Conservation (phyloP, 2,329 filamentous ascomycete genomes). For the Coniochaeta pulveracea region DNA sequence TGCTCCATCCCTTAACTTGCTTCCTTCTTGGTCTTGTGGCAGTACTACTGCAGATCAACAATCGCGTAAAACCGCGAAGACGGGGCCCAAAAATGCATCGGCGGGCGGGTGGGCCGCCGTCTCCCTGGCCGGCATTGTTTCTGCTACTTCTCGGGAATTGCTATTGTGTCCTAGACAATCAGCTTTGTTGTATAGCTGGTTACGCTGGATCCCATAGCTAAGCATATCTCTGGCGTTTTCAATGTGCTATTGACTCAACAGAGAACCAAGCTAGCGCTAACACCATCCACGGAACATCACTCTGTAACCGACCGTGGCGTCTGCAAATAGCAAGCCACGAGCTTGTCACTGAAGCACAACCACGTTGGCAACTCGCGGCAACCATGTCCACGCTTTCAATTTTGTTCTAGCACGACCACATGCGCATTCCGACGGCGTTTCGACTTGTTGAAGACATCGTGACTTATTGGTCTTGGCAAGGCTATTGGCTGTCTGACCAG, state of each 20-base stretch:
- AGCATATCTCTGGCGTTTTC: neutral
- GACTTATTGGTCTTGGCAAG: too few relatives aligned
- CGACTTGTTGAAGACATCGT: too few relatives aligned
- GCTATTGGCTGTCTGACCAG: conserved; percentile 1
- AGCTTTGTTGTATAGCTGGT: neutral
- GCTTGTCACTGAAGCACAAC: neutral
- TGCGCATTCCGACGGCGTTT: neutral
- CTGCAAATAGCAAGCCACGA: neutral
- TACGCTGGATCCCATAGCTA: neutral
- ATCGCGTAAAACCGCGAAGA: too few relatives aligned
- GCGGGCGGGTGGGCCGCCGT: too few relatives aligned
- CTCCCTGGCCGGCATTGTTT: too few relatives aligned
- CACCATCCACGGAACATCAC: neutral
- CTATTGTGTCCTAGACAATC: neutral
- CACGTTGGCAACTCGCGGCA: neutral
- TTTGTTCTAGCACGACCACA: neutral
- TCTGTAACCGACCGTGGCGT: neutral
- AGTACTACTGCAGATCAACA: too few relatives aligned
- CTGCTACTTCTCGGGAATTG: neutral
- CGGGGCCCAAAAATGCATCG: too few relatives aligned
- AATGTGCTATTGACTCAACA: neutral
- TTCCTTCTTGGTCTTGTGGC: too few relatives aligned
- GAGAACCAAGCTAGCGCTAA: neutral
- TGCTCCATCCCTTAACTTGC: too few relatives aligned
- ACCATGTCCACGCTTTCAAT: neutral